Evolutionary conservation across 2,329 filamentous ascomycete genomes (phyloP).

Genomic region (Colletotrichum karsti): DNA sequence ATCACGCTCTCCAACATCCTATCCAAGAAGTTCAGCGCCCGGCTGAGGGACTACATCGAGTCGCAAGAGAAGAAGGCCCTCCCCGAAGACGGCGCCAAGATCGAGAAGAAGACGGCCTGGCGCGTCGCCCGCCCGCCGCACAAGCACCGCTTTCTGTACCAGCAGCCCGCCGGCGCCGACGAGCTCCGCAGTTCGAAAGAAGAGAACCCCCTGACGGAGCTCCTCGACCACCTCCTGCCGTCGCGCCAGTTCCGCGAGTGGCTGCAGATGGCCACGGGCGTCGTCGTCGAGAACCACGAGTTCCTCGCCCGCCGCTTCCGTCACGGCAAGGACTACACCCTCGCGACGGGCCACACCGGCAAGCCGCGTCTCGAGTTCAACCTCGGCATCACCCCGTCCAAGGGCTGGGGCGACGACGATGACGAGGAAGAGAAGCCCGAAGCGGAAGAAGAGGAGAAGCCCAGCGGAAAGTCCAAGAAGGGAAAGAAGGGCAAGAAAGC

Average conservation of each 20-base stretch:
- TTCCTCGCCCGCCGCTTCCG: constrained; percentile 89
- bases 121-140: constrained; percentile 87
- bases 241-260: constrained; percentile 89
- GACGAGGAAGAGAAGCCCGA: constrained; percentile 60
- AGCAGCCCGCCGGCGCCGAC: constrained; percentile 60
- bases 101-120: constrained; percentile 71
- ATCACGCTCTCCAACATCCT: constrained; percentile 85
- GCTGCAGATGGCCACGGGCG: constrained; percentile 84
- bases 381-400: constrained; percentile 83
- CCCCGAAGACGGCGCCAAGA: constrained; percentile 58
- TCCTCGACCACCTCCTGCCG: constrained; percentile 84
- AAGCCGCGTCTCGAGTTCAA: constrained; percentile 87
- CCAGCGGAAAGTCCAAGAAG: constrained; percentile 39
- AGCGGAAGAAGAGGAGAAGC: constrained; percentile 49
- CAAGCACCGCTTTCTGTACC: constrained; percentile 93
- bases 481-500: constrained; percentile 40
- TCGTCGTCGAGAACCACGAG: constrained; percentile 77
- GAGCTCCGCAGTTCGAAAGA: constrained; percentile 46
- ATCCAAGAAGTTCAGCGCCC: constrained; percentile 77
- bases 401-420: constrained; percentile 82
- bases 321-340: constrained; percentile 87
- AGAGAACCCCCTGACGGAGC: constrained; percentile 73
- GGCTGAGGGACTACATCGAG: constrained; percentile 76
- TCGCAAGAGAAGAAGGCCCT: constrained; percentile 64
- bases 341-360: constrained; percentile 85